These are phyloP conservation scores for Fraxinus pennsylvanica DNA, from an alignment of 257 asterid species.

Conservation along the genomic window DNA sequence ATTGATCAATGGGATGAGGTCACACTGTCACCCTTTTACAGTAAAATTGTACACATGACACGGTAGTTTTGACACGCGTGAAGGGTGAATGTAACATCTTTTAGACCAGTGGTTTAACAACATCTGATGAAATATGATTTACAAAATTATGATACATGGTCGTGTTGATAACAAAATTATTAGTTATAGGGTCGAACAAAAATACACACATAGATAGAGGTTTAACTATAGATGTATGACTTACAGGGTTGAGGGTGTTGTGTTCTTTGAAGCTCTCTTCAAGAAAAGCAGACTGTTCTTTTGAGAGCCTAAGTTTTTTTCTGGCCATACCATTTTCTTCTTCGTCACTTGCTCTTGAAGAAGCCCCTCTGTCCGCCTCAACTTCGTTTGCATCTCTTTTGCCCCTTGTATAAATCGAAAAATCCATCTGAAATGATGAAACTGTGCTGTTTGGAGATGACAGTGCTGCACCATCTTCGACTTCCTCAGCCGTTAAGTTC, in stretches of 20 bases:
- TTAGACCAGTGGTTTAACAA: not conserved
- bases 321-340: constrained; percentile 46
- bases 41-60: too few relatives aligned
- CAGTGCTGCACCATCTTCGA: constrained; percentile 29
- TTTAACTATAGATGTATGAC: constrained; percentile 4
- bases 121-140: not conserved
- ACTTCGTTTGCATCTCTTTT: constrained; percentile 39
- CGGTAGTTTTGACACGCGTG: too few relatives aligned
- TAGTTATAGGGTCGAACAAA: not conserved
- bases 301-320: constrained; percentile 74
- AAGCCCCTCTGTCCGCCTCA: constrained; percentile 30
- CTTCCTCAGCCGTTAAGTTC: constrained; percentile 29
- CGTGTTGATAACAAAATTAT: not conserved
- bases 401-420: constrained; percentile 30
- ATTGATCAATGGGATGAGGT: not conserved
- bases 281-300: constrained; percentile 83
- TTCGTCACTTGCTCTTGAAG: constrained; percentile 74
- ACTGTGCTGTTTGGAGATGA: constrained; percentile 53
- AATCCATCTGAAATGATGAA: constrained; percentile 65
- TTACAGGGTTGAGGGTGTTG: constrained; percentile 86
- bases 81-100: too few relatives aligned
- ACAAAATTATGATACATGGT: too few relatives aligned
- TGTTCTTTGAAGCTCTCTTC: constrained; percentile 94
- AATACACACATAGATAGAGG: not conserved
- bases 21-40: too few relatives aligned